These are phyloP conservation scores for Trichoderma harzianum DNA, from an alignment of 2,329 filamentous ascomycete species.

Conservation along the genomic window DNA sequence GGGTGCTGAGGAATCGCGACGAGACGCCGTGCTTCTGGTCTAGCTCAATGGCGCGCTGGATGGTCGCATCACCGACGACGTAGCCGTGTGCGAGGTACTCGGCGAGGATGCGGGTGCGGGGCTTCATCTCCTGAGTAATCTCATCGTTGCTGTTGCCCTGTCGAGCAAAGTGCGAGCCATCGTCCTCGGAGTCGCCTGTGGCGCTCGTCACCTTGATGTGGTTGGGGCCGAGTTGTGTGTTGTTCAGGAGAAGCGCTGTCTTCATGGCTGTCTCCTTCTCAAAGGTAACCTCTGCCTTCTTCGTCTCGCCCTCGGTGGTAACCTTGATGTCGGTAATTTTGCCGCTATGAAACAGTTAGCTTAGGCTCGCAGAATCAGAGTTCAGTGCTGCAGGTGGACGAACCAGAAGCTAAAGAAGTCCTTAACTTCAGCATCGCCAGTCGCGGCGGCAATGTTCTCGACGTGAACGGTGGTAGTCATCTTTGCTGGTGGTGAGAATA, in stretches of 20 bases:
- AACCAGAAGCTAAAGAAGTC: slow-evolving; percentile 98
- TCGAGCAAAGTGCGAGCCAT: slow-evolving; percentile 52
- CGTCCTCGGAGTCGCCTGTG: slow-evolving; percentile 63
- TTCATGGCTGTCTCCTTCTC: slow-evolving; percentile 96
- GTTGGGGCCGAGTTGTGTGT: slow-evolving; percentile 87
- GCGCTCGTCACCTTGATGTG: slow-evolving; percentile 73
- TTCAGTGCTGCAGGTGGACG: slow-evolving; percentile 26
- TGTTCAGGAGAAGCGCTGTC: slow-evolving; percentile 93
- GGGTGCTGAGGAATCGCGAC: slow-evolving; percentile 70
- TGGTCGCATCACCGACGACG: slow-evolving; percentile 68
- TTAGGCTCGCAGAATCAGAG: neutral
- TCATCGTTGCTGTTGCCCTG: slow-evolving; percentile 61
- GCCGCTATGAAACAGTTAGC: slow-evolving; percentile 55
- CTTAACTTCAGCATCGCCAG: slow-evolving; percentile 83
- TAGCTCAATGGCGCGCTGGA: slow-evolving; percentile 79
- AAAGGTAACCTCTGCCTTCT: slow-evolving; percentile 89
- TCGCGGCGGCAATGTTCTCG: slow-evolving; percentile 79
- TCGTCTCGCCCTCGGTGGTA: slow-evolving; percentile 63
- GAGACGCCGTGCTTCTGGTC: slow-evolving; percentile 89
- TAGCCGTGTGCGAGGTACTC: slow-evolving; percentile 98
- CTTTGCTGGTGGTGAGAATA: neutral
- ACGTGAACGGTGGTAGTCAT: slow-evolving; percentile 66
- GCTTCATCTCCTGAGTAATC: slow-evolving; percentile 95
- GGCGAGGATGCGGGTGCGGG: slow-evolving; percentile 84
- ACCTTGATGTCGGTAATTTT: slow-evolving; percentile 86